phyloP scores from a whole-genome alignment of 2,329 filamentous ascomycete genomes.

The Botryotinia convoluta region DNA sequence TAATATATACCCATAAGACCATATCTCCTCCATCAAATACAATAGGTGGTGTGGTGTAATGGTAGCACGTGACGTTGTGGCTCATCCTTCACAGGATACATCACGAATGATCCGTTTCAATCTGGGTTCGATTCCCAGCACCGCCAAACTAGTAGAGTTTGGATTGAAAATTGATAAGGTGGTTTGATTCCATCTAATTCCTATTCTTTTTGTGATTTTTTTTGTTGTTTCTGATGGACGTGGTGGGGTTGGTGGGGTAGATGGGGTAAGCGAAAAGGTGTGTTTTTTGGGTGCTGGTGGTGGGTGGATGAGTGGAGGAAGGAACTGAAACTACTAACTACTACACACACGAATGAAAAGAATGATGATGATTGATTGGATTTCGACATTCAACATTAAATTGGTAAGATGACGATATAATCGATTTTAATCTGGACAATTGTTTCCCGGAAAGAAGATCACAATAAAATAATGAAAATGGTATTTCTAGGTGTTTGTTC shows the following conservation, averaged over 20 bases:
- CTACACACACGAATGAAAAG: too few species aligned
- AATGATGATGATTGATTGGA: too few species aligned
- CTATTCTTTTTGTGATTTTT: not conserved
- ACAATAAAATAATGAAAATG: too few species aligned
- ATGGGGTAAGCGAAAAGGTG: too few species aligned
- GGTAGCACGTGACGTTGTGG: slow-evolving; percentile 40
- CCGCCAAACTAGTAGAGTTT: slow-evolving; percentile 30
- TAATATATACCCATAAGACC: accelerated
- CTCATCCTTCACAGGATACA: slow-evolving; percentile 23
- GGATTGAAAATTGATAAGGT: slow-evolving; percentile 33
- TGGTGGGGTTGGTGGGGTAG: not conserved
- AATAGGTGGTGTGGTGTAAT: slow-evolving; percentile 31
- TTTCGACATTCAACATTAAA: too few species aligned
- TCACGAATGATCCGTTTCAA: slow-evolving; percentile 36
- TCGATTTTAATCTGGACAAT: too few species aligned
- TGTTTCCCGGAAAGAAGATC: too few species aligned
- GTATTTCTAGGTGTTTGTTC: too few species aligned
- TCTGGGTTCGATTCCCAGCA: slow-evolving; percentile 40
- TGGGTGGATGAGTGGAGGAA: too few species aligned
- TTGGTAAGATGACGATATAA: too few species aligned
- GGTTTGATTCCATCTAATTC: slow-evolving; percentile 22
- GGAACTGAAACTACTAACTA: too few species aligned
- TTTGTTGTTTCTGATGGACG: not conserved
- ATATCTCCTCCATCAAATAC: not conserved
- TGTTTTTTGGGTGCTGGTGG: too few species aligned